Evolutionary conservation across 768 basidiomycete species (phyloP), one percentile per base, ranked within the genome.

Genomic region (Candolleomyces aberdarensis): DNA sequence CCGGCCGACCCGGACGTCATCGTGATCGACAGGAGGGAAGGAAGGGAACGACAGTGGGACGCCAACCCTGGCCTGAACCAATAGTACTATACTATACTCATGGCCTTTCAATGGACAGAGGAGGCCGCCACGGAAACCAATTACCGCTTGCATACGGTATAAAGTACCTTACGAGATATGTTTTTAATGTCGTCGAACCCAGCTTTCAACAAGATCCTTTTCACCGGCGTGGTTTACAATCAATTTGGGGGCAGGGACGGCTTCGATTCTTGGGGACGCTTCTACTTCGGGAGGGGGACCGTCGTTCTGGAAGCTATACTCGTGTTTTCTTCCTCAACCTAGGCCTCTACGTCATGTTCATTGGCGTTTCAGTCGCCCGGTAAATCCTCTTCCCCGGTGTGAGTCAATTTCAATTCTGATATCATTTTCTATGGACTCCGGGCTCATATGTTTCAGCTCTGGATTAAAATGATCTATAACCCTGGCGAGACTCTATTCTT

Each of bases 231-330:
- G 64, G 64, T 67, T 67, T 47, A 56, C 64, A 3, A 55, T 65
- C 32, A 67, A 56, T 56, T 55, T 60, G 79, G 79, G 79, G 20
- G 80, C 79, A 29, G 79, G 80, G 20, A 70, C 76, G 26, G 73
- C 87, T 14, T 83, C 83, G 61, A 76, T 80, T 31, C 76, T 89
- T 43, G 83, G 87, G 75, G 79, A 43, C 75, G 67, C 10, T 86
- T 85, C 66, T 86, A 86, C 0, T 88, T 86, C 65, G 81, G 76
- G 1, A 67, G 67, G 43, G 70, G 74, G 31, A 77, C 78, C 5
- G 62, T 64, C 8, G 62, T 74, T 15, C 76, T 85, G 8, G 46
- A 47, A 72, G 70, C 72, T 48, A 69, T 70, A 26, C 26, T 26
- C 26, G 26, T 26, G 26, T 26, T 26, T 26, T 26, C 26, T 26